phyloP scores from a whole-genome alignment of 148 eudicot species.

The Cornus controversa region DNA sequence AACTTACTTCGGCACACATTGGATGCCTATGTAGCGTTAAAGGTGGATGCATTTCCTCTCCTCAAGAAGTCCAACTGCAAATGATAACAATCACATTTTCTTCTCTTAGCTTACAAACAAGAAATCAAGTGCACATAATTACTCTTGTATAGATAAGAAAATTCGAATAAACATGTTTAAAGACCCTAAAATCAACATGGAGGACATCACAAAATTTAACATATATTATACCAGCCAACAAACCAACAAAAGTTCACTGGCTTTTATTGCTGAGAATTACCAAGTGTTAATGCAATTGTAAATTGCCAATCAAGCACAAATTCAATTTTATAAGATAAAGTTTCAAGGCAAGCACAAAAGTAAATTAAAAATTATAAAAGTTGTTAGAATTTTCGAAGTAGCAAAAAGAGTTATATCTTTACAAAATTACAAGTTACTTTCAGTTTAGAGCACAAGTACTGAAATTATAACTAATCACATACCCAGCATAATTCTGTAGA shows the following conservation, averaged over 20 bases:
- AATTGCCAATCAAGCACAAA: background rate
- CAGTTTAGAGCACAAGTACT: too few species aligned
- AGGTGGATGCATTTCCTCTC: constrained; percentile 74
- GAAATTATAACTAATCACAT: too few species aligned
- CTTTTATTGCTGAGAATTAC: background rate
- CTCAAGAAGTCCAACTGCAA: background rate
- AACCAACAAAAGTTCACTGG: too few species aligned
- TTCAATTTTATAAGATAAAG: too few species aligned
- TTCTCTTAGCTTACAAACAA: background rate
- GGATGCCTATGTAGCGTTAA: constrained; percentile 82
- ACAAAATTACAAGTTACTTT: too few species aligned
- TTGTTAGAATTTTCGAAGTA: too few species aligned
- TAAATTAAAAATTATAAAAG: too few species aligned
- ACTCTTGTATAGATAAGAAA: background rate
- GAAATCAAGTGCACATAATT: background rate
- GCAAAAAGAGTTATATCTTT: too few species aligned
- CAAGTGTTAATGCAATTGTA: background rate
- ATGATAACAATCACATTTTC: background rate
- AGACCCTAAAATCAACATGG: background rate
- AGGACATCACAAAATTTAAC: too few species aligned
- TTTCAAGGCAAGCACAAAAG: too few species aligned
- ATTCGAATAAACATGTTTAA: background rate
- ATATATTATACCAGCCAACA: too few species aligned
- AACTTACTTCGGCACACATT: constrained; percentile 89
- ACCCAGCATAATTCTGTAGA: too few species aligned